These are phyloP conservation scores for Boletus tylopilopsis DNA, from an alignment of 768 basidiomycete genomes.

Conservation along the genomic window DNA sequence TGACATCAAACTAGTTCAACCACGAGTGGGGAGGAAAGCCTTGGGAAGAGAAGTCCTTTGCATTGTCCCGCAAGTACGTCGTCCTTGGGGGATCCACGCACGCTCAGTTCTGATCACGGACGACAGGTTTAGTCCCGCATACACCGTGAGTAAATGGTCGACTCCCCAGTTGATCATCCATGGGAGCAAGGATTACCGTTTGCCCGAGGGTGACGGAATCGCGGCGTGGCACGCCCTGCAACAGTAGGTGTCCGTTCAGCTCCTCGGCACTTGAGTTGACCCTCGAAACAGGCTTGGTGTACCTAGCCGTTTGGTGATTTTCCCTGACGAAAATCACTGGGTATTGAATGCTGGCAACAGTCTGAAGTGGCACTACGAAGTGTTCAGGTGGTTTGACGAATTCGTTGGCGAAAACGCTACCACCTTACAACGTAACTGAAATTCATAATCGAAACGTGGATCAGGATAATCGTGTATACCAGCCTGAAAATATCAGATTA, in stretches of 20 bases:
- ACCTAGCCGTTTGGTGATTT: slow-evolving; percentile 74
- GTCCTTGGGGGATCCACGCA: not conserved
- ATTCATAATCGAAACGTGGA: not conserved
- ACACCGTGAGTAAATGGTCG: slow-evolving; percentile 80
- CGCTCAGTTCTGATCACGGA: not conserved
- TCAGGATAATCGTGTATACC: too few relatives aligned
- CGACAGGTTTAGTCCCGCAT: slow-evolving; percentile 68
- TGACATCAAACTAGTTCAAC: slow-evolving; percentile 56
- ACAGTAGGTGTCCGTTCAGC: slow-evolving; percentile 48
- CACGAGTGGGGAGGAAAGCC: slow-evolving; percentile 84
- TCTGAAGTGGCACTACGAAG: slow-evolving; percentile 93
- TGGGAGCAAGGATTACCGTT: slow-evolving; percentile 82
- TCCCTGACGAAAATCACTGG: slow-evolving; percentile 94
- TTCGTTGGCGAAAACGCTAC: slow-evolving; percentile 44
- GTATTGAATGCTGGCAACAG: slow-evolving; percentile 79
- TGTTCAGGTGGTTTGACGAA: slow-evolving; percentile 85
- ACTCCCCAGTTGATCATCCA: slow-evolving; percentile 86
- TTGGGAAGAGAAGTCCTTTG: slow-evolving; percentile 60
- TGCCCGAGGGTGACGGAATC: slow-evolving; percentile 83
- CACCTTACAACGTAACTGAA: slow-evolving; percentile 12
- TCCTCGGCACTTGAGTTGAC: not conserved
- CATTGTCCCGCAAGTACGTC: slow-evolving; percentile 52
- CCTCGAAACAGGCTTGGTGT: slow-evolving; percentile 50
- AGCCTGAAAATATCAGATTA: not conserved
- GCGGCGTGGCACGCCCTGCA: slow-evolving; percentile 82